These are phyloP conservation scores for Saccharomycopsis vini DNA, from an alignment of 805 yeast genomes.

Conservation along the genomic window DNA sequence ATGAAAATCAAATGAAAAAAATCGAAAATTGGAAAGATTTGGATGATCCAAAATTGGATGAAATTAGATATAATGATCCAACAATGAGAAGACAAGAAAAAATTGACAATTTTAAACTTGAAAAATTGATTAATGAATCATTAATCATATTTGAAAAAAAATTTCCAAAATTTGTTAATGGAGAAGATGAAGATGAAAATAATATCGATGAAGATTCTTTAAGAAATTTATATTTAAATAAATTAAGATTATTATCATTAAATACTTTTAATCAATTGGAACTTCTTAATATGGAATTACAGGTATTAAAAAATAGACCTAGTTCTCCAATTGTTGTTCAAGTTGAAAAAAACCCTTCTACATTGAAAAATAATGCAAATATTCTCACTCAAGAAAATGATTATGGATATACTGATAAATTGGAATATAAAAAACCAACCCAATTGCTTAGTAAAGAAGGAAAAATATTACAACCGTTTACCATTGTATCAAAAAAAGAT, in stretches of 20 bases:
- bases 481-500: constrained; percentile 51
- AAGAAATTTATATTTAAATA: constrained; percentile 47
- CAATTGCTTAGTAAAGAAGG: constrained; percentile 65
- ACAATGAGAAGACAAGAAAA: constrained; percentile 55
- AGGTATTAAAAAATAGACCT: constrained; percentile 46
- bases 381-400: constrained; percentile 23
- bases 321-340: constrained; percentile 20
- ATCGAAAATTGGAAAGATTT: constrained; percentile 30
- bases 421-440: constrained; percentile 34
- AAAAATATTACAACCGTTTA: constrained; percentile 75
- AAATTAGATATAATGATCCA: constrained; percentile 30
- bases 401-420: constrained; percentile 52
- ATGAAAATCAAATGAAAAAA: constrained; percentile 29
- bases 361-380: constrained; percentile 15
- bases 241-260: constrained; percentile 43
- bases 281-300: constrained; percentile 52
- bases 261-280: constrained; percentile 51
- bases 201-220: constrained; percentile 54
- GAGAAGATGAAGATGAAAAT: constrained; percentile 24
- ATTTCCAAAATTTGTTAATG: constrained; percentile 27
- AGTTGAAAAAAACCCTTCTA: constrained; percentile 18
- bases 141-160: constrained; percentile 32
- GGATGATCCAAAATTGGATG: constrained; percentile 32
- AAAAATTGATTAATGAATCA: constrained; percentile 41
- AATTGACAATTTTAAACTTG: constrained; percentile 56